Base-by-base conservation (phyloP, 305 asterid species). In the Fraxinus angustifolia region DNA sequence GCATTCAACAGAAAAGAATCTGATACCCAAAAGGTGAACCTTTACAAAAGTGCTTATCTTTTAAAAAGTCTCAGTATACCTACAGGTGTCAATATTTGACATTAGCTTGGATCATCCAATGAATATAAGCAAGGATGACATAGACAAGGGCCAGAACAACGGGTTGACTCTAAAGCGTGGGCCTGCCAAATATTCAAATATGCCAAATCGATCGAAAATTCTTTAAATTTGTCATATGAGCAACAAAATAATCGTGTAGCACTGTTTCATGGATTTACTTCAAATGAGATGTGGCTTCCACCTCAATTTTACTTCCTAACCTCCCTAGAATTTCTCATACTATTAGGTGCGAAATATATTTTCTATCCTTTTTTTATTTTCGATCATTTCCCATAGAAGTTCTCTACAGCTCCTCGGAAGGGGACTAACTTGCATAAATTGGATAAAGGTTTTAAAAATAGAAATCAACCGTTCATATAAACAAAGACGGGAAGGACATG, bases 1-100 rank as follows among this genome's bases (percentile, higher is more conserved):
- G 82, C 77, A 79, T 65, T 42, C 71, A 85, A 88, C 78, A 80
- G 62, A 82, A 89, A 77, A 86, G 96, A 90, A 92, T 88, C 81
- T 84, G 98, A 92, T 94, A 87, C 97, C 26, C 73, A 70, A 65
- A 80, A 79, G 80, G 60, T 76, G 75, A 80, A 45, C 50, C 38
- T 77, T 58, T n/a, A 68, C 14, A 67, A 4, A 67, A 26, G 38
- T 70, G 75, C 75, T 70, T 0, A 8, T 19, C 38, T 81, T 73
- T 23, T 65, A 35, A 21, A 1, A 80, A 38, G 72, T 45, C 35
- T 17, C 33, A 58, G n/a, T 28, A 36, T 36, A 65, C 48, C 40
- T 19, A 72, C 73, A 38, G 36, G 65, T 78, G 60, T 58, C 23
- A 28, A 16, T 45, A 26, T 17, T 48, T 10, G n/a, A 42, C 38